Percentiles rank a stretch among this genome's conserved stretches.
Evolutionary conservation across 768 basidiomycete species (phyloP).

Genomic region (Scleroderma citrinum): DNA sequence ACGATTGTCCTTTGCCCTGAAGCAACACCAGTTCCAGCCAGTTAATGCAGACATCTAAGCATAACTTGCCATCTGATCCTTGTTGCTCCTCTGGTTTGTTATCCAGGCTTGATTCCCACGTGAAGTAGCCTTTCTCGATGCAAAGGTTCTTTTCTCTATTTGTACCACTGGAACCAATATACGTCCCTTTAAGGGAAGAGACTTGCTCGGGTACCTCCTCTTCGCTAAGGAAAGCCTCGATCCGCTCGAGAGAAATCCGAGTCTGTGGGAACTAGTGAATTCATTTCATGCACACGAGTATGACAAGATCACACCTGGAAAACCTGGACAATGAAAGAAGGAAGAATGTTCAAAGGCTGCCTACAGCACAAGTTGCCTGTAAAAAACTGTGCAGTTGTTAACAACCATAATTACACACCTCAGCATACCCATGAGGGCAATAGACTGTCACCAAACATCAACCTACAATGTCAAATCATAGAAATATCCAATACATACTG

Average conservation of each 20-base stretch:
- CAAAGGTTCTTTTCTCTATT: background rate
- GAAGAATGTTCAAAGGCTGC: constrained; percentile 67
- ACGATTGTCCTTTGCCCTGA: constrained; percentile 7
- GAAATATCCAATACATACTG: constrained; percentile 24
- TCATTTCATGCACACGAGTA: background rate
- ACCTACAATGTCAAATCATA: background rate
- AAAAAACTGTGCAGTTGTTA: background rate
- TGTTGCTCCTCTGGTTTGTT: background rate
- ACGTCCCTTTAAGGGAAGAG: constrained; percentile 24
- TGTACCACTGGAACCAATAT: constrained; percentile 1
- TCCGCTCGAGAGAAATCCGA: constrained; percentile 59
- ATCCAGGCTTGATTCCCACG: background rate
- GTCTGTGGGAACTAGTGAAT: constrained; percentile 31
- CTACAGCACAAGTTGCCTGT: constrained; percentile 22
- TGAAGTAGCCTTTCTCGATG: background rate
- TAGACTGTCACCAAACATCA: constrained; percentile 24
- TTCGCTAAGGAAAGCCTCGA: constrained; percentile 61
- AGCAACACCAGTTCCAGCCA: background rate
- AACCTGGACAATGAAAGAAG: constrained; percentile 66
- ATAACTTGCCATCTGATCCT: background rate
- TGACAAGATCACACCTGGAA: constrained; percentile 41
- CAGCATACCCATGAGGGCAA: constrained; percentile 51
- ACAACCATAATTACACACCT: constrained; percentile 19
- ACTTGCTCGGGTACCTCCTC: constrained; percentile 66
- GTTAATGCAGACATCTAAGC: background rate